Base-by-base conservation (phyloP, 345 rosid genomes). In the Aegle marmelos region DNA sequence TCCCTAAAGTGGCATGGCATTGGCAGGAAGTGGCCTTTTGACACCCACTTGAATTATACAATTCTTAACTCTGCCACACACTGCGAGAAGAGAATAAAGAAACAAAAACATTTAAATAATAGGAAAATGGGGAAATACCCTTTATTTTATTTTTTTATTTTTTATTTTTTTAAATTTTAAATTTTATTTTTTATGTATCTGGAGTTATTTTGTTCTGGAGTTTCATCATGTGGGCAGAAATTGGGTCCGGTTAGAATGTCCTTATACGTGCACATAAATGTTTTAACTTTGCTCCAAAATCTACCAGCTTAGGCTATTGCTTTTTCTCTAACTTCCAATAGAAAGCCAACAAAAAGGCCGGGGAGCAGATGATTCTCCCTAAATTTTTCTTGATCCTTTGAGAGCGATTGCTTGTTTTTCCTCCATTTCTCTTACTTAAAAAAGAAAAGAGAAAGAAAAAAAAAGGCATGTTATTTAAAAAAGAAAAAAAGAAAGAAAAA, bases 11-110 rank as follows among this genome's bases (percentile, higher is more conserved):
- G 76, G 13, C 54, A n/a, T 65, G 76, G 13, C 54, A n/a, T 21
- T 65, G 76, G 13, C 54, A n/a, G 62, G 81, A 31, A 27, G 53
- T 62, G 54, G 61, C 19, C 31, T 78, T 81, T 82, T 72, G 21
- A 14, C 79, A 68, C 87, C 87, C 89, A 89, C 88, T 89, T 76
- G 83, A 81, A 86, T 75, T 80, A 65, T 70, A 82, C 25, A 78
- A 82, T 78, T 77, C 66, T 67, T 71, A 79, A 68, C 70, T 74
- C 82, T 79, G 82, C 86, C 88, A 83, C 88, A 78, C 78, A 79
- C 74, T 57, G 63, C 70, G 53, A 80, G 78, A 67, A 16, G 66
- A 72, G 82, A 80, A 76, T 34, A 76, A 67, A 85, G 70, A 81
- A 78, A 70, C 65, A 68, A n/a, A 56, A 69, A 78, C 61, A 56